phyloP scores from a whole-genome alignment of 2,329 filamentous ascomycete genomes.

The Pleurostoma richardsiae region DNA sequence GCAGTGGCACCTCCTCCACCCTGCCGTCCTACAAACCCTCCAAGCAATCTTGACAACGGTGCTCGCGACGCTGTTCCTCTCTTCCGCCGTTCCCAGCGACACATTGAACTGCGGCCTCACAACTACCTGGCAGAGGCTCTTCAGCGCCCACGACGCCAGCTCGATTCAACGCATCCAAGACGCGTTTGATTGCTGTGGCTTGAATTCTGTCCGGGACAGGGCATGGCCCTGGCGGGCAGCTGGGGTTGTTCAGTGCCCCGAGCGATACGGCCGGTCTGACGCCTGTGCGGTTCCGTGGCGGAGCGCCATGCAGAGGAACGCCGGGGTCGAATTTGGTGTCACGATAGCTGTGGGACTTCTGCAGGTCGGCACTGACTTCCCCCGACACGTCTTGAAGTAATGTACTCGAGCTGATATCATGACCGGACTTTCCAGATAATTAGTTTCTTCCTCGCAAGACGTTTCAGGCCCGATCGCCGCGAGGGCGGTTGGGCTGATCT shows the following conservation, averaged over 20 bases:
- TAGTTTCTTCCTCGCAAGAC: slow-evolving; percentile 2
- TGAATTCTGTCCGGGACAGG: slow-evolving; percentile 51
- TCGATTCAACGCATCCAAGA: slow-evolving; percentile 60
- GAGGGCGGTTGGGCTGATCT: too few species aligned
- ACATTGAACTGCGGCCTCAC: slow-evolving; percentile 48
- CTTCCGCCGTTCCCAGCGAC: slow-evolving; percentile 24
- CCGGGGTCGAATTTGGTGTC: slow-evolving; percentile 50
- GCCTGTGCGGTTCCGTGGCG: slow-evolving; percentile 54
- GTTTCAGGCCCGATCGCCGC: not conserved
- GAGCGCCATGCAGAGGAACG: slow-evolving; percentile 44
- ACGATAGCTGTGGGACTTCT: slow-evolving; percentile 47
- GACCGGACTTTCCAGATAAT: not conserved
- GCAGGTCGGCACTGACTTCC: slow-evolving; percentile 34
- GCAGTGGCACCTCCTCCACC: slow-evolving; percentile 16
- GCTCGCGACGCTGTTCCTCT: slow-evolving; percentile 37
- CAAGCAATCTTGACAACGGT: slow-evolving; percentile 36
- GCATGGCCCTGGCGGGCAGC: slow-evolving; percentile 54
- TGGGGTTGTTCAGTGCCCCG: slow-evolving; percentile 30
- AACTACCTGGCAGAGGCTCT: slow-evolving; percentile 51
- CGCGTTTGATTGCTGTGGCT: slow-evolving; percentile 60
- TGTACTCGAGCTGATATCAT: not conserved
- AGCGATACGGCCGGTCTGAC: slow-evolving; percentile 35
- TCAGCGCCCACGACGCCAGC: slow-evolving; percentile 38
- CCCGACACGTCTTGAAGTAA: not conserved
- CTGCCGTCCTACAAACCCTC: slow-evolving; percentile 30